Base-by-base conservation (phyloP, 2,329 filamentous ascomycete genomes). In the Epichloe gansuensis region DNA sequence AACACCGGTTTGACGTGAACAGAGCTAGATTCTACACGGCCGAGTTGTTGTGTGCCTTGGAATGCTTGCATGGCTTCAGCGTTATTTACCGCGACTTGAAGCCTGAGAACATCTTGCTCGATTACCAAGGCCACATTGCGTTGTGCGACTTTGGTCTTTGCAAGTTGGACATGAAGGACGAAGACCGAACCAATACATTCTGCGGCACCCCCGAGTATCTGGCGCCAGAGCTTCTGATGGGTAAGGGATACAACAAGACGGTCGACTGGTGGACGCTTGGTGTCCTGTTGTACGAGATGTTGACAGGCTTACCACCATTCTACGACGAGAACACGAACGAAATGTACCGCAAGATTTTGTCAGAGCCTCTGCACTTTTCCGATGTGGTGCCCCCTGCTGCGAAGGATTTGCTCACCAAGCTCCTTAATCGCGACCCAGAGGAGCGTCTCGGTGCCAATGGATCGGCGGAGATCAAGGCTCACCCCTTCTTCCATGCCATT, bases 271-370 rank as follows among this genome's bases (percentile, higher is more conserved):
- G 93, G 93, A 97, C 93, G 25, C 78, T 98, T 17, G 93, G 93
- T 63, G 93, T 98, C 53, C 76, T 98, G 51, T 80, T 98, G 35
- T 98, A 96, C 68, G 93, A 98, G 74, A 98, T 98, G 93, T 75
- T 97, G 76, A 97, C 93, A 52, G 93, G 93, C 52, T 76, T 97
- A 45, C 93, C 93, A 36, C 93, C 93, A 0, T 98, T 97, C 72
- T 98, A 98, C 71, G 91, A 97, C 62, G 93, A 98, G 71, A 96
- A 96, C 71, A 96, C 89, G 55, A 97, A 97, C 69, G 91, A 97
- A 71, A 97, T 95, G 93, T 97, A 98, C 70, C 86, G 90, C 67
- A 98, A 98, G 79, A 98, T 98, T 63, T 75, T 97, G 47, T 91
- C 90, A 53, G 93, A 97, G 69, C 91, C 93, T 25, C 76, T 98